These are phyloP conservation scores for Lactarius tabidus DNA, from an alignment of 768 basidiomycete genomes.

Conservation along the genomic window DNA sequence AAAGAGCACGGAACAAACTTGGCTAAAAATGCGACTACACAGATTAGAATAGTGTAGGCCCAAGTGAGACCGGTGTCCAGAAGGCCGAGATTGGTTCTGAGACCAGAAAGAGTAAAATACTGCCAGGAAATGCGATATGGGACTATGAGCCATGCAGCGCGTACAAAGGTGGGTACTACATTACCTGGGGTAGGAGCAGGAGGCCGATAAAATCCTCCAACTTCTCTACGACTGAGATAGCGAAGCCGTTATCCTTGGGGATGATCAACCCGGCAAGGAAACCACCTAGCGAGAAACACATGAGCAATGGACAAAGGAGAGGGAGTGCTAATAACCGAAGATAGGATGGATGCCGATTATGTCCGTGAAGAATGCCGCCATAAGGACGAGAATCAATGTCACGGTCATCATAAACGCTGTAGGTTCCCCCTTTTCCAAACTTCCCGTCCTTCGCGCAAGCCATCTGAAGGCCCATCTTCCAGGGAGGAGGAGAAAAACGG, in stretches of 20 bases:
- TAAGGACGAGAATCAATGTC: constrained; percentile 68
- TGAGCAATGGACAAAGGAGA: constrained; percentile 2
- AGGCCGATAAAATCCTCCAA: constrained; percentile 83
- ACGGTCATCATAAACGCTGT: constrained; percentile 75
- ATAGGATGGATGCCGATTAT: constrained; percentile 77
- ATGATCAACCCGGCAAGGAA: constrained; percentile 81
- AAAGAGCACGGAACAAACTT: constrained; percentile 72
- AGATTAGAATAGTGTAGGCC: constrained; percentile 77
- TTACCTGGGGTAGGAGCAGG: constrained; percentile 70
- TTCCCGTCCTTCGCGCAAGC: constrained; percentile 63
- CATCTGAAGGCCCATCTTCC: constrained; percentile 60
- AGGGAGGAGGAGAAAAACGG: constrained; percentile 62
- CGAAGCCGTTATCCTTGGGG: constrained; percentile 79
- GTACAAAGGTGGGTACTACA: constrained; percentile 28
- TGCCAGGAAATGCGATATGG: constrained; percentile 31
- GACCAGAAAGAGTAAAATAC: constrained; percentile 79
- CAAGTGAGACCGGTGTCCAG: constrained; percentile 73
- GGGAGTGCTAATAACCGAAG: constrained; percentile 41
- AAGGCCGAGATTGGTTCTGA: constrained; percentile 75
- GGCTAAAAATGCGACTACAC: constrained; percentile 67
- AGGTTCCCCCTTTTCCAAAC: constrained; percentile 68
- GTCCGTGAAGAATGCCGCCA: constrained; percentile 80
- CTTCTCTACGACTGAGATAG: constrained; percentile 76
- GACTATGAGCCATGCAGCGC: neutral
- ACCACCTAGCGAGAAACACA: constrained; percentile 47